Base-by-base conservation (phyloP, 1,284 basidiomycete genomes). In the Ustilago shanxiensis region DNA sequence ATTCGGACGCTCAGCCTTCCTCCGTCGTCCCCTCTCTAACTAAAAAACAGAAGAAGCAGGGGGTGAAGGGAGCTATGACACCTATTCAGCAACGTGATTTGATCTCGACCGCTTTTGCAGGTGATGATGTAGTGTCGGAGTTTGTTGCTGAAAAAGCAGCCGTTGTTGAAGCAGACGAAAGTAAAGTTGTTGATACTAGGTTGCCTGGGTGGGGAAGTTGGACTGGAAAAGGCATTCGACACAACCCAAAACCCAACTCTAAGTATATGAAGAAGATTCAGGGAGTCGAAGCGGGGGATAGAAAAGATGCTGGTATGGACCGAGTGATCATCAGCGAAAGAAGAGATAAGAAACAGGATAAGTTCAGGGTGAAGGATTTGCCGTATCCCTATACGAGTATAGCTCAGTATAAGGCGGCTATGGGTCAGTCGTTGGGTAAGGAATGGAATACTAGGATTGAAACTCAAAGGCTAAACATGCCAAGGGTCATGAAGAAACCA, bases 171-270 rank as follows among this genome's bases (percentile, higher is more conserved):
- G 90, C 89, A 16, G 95, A 98, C 82, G 95, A 95, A 1, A 94
- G 95, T 0, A 67, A 72, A 13, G 91, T 92, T 67, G 90, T 95
- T 35, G 95, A 98, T 85, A 94, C 91, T 0, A 37, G 51, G 0
- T 89, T 98, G n/a, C 91, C 94, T 49, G 96, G 96, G 33, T 98
- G 97, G 96, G 96, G 96, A 41, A 89, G 92, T 26, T 98, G 96
- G 96, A 93, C 92, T 16, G 97, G 96, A 44, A 88, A 89, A 56
- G 95, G 95, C 35, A 86, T 87, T 22, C 87, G 86, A 57, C 82
- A 81, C 41, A 18, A 29, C 2, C 16, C 39, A 7, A 16, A 16
- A 37, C 70, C 86, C 41, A 54, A 37, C 14, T 8, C 69, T 6
- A 58, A 56, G 41, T 62, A 45, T 26, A 22, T 65, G 3, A 45